phyloP scores from a whole-genome alignment of 116 monocot species.

The Thalassia testudinum region DNA sequence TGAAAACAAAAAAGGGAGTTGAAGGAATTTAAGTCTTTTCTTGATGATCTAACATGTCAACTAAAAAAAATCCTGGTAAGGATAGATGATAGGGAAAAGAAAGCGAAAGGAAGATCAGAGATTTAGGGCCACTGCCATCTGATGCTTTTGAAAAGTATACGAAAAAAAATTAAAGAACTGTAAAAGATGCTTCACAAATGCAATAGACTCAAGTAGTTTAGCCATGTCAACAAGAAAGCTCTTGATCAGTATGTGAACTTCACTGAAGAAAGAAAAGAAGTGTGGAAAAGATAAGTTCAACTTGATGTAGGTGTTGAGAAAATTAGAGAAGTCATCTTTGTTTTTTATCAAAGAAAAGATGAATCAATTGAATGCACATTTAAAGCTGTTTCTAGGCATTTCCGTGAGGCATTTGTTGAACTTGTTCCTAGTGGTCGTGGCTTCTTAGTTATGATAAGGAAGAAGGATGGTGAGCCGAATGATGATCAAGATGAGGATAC shows the following conservation, averaged over 20 bases:
- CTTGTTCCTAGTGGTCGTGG: constrained; percentile 98
- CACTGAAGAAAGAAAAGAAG: constrained; percentile 84
- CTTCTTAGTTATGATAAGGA: constrained; percentile 98
- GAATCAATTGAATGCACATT: constrained; percentile 98
- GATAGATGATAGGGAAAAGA: too few relatives aligned
- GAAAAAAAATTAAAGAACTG: constrained; percentile 79
- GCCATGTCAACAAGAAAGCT: constrained; percentile 98
- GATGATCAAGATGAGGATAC: constrained; percentile 80
- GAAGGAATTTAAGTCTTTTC: constrained; percentile 30
- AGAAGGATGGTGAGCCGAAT: constrained; percentile 94
- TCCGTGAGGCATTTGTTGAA: constrained; percentile 90
- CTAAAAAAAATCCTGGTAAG: constrained; percentile 66
- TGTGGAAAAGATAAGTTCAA: constrained; percentile 75
- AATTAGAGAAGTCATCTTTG: constrained; percentile 90
- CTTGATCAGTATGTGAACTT: constrained; percentile 97
- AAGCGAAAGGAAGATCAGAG: constrained; percentile 78
- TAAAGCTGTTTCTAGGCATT: constrained; percentile 95
- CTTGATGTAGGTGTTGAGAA: constrained; percentile 98
- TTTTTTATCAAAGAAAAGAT: constrained; percentile 93
- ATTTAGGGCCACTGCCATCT: constrained; percentile 89
- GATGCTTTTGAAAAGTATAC: constrained; percentile 98
- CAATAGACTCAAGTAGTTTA: constrained; percentile 84
- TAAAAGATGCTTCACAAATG: constrained; percentile 88
- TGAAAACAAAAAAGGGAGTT: constrained; percentile 57
- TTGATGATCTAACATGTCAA: constrained; percentile 56